Base-by-base conservation (phyloP, 306 rosid species). In the Ochetophila trinervis region DNA sequence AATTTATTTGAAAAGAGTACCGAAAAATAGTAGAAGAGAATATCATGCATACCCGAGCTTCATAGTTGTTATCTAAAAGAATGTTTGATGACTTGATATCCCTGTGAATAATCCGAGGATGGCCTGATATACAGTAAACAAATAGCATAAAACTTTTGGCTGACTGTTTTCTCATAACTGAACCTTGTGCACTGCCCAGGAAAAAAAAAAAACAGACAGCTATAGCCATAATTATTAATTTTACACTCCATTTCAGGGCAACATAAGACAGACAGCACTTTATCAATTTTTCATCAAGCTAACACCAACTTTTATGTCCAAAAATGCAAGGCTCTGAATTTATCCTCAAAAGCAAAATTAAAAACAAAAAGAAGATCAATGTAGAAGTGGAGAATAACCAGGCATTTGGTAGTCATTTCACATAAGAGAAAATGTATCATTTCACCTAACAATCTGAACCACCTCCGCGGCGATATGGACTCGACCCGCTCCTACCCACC, bases 21-120 rank as follows among this genome's bases (percentile, higher is more conserved):
- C 42, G 48, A 13, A 30, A 51, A 15, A 45, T 34, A 56, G 53
- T 35, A 57, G 18, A 22, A 35, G 24, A 67, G 62, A 60, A 50
- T 51, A 47, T 37, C 30, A 19, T 19, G 82, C 70, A 66, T 86
- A 93, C 98, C 78, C 65, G 81, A 69, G 98, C 94, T 79, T 93
- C 97, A 69, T 80, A 89, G 72, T 86, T 87, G 77, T 74, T 50
- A 59, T 93, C 88, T 53, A 93, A 78, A 70, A 89, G 97, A 86
- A 93, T 93, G 84, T 93, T 93, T 15, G 97, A 93, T 37, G 98
- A 86, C 75, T 93, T 93, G 68, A 93, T 93, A 86, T 93, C 98
- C 76, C 98, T 80, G 74, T 93, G 98, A 74, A 93, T 87, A 74
- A 93, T 68, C 79, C 94, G 91, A 68, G 98, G 98, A 69, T 89